Base-by-base conservation (phyloP, 169 alveolate genomes). In the Eimeria tenella region DNA sequence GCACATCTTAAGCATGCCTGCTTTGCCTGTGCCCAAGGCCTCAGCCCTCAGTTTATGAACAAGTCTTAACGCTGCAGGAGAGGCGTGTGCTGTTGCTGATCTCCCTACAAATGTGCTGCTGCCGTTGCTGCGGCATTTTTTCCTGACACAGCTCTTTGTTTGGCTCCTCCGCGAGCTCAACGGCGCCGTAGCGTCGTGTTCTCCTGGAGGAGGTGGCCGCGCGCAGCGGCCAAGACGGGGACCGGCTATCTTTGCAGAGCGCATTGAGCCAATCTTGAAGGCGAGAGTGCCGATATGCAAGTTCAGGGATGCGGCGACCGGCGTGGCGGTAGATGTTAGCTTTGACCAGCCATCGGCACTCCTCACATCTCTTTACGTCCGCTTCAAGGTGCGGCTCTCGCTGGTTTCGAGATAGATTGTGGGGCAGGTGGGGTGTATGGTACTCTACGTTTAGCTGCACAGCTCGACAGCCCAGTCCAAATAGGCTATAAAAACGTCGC, bases 211-310 rank as follows among this genome's bases (percentile, higher is more conserved):
- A 21, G 87, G 5, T 58, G 17, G 50, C 63, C 50, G 21, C 6
- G 73, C 7, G 42, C 42, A 31, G 79, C 79, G 31, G 74, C 74
- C 15, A 31, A 15, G 17, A 5, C 8, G n/a, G 62, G 65, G 21
- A 1, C 49, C 52, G 25, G 19, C 70, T 10, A 9, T 49, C 52
- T 56, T 89, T 77, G 71, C 83, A 5, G 15, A 5, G 8, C 31
- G 25, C 68, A 31, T 93, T n/a, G 84, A 93, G 70, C 71, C 75
- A 25, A 84, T 93, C n/a, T 68, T 68, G 10, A n/a, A 19, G 52
- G 97, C 97, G 13, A 63, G 94, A 60, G 97, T 96, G 10, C 97
- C 97, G 9, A 94, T 96, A 11, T 86, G 94, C 77, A 93, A 92
- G 31, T 96, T 84, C 81, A 95, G 89, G 4, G 97, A 96, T 83